A percentile compares a stretch with the other conserved stretches of the same genome.
phyloP scores from a whole-genome alignment of 139 green algal species.

The Bryopsis sp. region DNA sequence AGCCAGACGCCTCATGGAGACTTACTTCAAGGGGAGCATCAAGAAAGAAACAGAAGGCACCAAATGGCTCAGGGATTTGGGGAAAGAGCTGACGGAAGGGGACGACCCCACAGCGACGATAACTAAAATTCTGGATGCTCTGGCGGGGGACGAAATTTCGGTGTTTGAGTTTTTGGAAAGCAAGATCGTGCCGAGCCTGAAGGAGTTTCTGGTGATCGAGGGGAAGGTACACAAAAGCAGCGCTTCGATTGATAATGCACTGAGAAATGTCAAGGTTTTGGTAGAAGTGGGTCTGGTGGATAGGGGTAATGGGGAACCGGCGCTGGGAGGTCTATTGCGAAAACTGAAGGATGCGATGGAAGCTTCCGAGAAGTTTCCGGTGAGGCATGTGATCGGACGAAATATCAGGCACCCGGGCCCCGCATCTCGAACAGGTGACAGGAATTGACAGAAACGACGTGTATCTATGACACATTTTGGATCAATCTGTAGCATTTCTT shows the following conservation, averaged over 20 bases:
- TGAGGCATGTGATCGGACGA: constrained; percentile 31
- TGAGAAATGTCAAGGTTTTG: constrained; percentile 1
- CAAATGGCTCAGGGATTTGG: constrained; percentile 23
- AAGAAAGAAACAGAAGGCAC: constrained; percentile 28
- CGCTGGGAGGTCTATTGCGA: constrained; percentile 50
- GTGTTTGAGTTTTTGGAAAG: constrained; percentile 90
- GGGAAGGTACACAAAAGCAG: constrained; percentile 23
- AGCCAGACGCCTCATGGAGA: no score
- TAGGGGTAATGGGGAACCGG: constrained; percentile 27
- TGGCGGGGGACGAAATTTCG: no score
- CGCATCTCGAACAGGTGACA: neutral
- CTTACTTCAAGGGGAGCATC: no score
- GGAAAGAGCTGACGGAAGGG: no score
- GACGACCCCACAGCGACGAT: no score
- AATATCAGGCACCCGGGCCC: neutral
- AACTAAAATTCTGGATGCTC: no score
- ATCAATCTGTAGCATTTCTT: no score
- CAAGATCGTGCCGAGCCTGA: constrained; percentile 54
- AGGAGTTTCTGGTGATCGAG: constrained; percentile 47
- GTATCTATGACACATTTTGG: no score
- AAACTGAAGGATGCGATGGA: constrained; percentile 72
- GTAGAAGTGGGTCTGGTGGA: constrained; percentile 18
- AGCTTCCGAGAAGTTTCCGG: constrained; percentile 65
- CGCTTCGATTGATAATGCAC: neutral
- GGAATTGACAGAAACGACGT: no score